Evolutionary conservation across 768 basidiomycete genomes (phyloP).

Genomic region (Phylloporus sp.): DNA sequence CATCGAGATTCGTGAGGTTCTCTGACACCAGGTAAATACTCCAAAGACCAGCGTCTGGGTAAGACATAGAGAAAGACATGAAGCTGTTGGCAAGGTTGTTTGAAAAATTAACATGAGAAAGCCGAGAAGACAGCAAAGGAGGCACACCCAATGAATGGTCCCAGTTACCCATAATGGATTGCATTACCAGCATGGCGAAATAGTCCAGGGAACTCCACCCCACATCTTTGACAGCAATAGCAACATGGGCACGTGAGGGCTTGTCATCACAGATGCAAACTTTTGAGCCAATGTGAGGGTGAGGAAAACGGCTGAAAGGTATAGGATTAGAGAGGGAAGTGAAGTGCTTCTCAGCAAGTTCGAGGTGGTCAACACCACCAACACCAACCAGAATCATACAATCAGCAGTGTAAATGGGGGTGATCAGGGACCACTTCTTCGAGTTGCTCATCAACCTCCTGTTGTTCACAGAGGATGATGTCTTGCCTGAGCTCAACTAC

Average conservation of each 20-base stretch:
- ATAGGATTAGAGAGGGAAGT: conserved; percentile 79
- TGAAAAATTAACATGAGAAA: conserved; percentile 84
- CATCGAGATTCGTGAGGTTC: conserved; percentile 91
- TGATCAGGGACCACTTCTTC: conserved; percentile 99
- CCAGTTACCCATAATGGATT: conserved; percentile 98
- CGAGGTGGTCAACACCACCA: conserved; percentile 88
- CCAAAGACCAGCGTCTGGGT: conserved; percentile 98
- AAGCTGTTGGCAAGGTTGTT: conserved; percentile 98
- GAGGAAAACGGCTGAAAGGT: conserved; percentile 75
- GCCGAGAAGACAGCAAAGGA: conserved; percentile 81
- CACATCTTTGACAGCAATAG: conserved; percentile 96
- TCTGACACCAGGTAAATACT: conserved; percentile 98
- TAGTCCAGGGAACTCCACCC: conserved; percentile 98
- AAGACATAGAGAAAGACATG: conserved; percentile 99
- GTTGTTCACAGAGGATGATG: conserved; percentile 94
- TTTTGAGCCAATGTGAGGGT: conserved; percentile 85
- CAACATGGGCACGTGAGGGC: conserved; percentile 83
- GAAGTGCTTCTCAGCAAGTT: conserved; percentile 93
- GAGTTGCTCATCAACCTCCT: conserved; percentile 97
- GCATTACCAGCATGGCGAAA: conserved; percentile 99
- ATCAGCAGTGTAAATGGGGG: conserved; percentile 94
- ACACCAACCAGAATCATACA: conserved; percentile 98
- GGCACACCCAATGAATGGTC: conserved; percentile 92
- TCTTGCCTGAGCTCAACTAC: conserved; percentile 95
- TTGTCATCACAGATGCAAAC: conserved; percentile 94